phyloP scores from a whole-genome alignment of 1,139 yeast genomes.

The Candida glucosophila region DNA sequence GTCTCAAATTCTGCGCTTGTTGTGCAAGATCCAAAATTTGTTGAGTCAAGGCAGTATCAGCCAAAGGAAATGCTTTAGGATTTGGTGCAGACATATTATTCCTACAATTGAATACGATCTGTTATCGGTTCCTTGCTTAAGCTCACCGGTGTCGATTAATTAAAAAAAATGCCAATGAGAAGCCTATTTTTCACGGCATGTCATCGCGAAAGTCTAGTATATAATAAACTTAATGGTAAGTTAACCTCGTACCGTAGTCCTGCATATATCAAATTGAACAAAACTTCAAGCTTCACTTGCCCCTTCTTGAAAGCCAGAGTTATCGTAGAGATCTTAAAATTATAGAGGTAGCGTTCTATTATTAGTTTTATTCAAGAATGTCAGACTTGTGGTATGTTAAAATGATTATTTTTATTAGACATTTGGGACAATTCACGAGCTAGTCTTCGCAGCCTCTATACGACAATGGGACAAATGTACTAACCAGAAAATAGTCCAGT shows the following conservation, averaged over 20 bases:
- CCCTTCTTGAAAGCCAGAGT: no score
- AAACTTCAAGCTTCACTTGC: no score
- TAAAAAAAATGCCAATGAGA: no score
- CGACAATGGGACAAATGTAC: background rate
- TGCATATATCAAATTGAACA: no score
- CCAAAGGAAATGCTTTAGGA: constrained; percentile 97
- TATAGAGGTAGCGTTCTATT: no score
- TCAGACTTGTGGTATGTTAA: constrained; percentile 52
- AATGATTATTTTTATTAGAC: background rate
- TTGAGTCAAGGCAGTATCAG: constrained; percentile 91
- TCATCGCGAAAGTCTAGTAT: no score
- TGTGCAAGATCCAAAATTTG: constrained; percentile 97
- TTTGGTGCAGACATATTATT: constrained; percentile 61
- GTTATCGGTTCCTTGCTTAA: constrained; percentile 58
- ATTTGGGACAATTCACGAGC: background rate
- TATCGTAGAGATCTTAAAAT: no score
- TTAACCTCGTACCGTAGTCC: constrained; percentile 1
- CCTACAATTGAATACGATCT: constrained; percentile 4
- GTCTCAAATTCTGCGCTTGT: constrained; percentile 97
- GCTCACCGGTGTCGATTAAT: constrained; percentile 38
- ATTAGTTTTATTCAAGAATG: constrained; percentile 20
- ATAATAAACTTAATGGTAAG: no score
- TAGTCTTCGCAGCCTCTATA: background rate
- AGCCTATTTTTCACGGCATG: no score
- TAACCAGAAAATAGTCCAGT: constrained; percentile 47